Evolutionary conservation across 352 stramenopile genomes (phyloP).

Genomic region (Pythium guiyangense): DNA sequence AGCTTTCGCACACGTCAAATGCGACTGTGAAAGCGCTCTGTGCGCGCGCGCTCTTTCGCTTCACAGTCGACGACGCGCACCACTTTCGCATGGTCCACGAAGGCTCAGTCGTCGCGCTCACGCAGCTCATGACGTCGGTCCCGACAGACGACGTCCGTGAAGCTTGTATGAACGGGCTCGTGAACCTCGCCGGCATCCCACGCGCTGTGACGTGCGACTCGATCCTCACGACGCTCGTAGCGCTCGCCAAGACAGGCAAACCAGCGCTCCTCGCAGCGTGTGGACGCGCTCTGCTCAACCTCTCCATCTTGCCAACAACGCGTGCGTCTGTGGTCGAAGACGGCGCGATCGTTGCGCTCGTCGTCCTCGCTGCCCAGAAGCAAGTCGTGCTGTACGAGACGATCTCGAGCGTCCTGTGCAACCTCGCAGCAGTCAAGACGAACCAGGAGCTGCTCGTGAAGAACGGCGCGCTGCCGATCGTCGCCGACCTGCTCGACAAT

Average conservation of each 20-base stretch:
- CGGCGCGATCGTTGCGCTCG: conserved; percentile 50
- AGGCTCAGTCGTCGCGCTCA: conserved; percentile 53
- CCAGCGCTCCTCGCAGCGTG: conserved; percentile 26
- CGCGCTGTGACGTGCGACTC: conserved; percentile 73
- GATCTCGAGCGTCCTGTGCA: conserved; percentile 51
- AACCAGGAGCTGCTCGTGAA: conserved; percentile 64
- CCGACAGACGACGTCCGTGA: conserved; percentile 49
- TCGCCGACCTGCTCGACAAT: conserved; percentile 36
- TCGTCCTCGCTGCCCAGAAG: conserved; percentile 32
- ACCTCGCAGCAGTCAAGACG: conserved; percentile 51
- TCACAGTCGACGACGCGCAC: conserved; percentile 66
- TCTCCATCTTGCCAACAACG: conserved; percentile 77
- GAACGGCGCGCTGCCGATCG: conserved; percentile 41
- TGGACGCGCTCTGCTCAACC: conserved; percentile 63
- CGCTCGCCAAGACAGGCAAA: conserved; percentile 30
- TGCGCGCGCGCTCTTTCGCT: conserved; percentile 62
- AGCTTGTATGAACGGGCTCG: conserved; percentile 55
- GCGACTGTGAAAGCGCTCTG: conserved; percentile 62
- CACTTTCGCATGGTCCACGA: conserved; percentile 82
- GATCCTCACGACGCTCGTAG: conserved; percentile 46
- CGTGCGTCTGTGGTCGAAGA: conserved; percentile 74
- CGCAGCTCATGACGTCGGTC: conserved; percentile 56
- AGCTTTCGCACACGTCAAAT: conserved; percentile 63
- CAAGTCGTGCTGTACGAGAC: conserved; percentile 37
- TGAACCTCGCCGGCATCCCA: conserved; percentile 65